phyloP scores from a whole-genome alignment of 208 protist genomes.

The Endotrypanum monterogeii region DNA sequence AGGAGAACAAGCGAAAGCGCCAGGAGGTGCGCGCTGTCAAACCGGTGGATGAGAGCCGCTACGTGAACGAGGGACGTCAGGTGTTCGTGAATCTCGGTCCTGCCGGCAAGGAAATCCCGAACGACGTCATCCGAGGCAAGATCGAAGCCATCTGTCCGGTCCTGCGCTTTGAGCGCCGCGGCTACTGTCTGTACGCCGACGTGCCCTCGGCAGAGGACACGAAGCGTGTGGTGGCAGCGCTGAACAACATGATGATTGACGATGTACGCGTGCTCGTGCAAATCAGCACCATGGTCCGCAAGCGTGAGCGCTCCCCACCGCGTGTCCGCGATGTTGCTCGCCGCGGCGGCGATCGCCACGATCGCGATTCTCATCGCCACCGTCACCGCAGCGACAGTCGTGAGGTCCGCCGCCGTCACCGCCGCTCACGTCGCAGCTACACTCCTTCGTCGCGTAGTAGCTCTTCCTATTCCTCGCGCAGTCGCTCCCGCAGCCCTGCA shows the following conservation, averaged over 20 bases:
- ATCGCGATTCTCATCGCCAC: not conserved
- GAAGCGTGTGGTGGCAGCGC: conserved; percentile 34
- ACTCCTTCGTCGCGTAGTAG: conserved; percentile 15
- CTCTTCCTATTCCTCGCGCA: conserved; percentile 17
- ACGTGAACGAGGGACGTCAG: conserved; percentile 16
- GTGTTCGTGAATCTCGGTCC: conserved; percentile 72
- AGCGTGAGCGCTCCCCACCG: conserved; percentile 23
- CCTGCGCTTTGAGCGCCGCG: conserved; percentile 48
- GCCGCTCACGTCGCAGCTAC: conserved; percentile 39
- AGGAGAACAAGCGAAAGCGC: conserved; percentile 23
- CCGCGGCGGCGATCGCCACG: conserved; percentile 6
- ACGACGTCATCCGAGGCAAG: conserved; percentile 33
- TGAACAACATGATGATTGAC: conserved; percentile 53
- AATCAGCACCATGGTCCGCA: conserved; percentile 39
- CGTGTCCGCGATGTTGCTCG: conserved; percentile 13
- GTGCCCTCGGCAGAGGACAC: conserved; percentile 36
- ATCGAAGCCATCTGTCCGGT: conserved; percentile 52
- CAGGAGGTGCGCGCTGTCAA: conserved; percentile 12
- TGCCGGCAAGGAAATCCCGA: conserved; percentile 32
- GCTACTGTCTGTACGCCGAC: conserved; percentile 65
- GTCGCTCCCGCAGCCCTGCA: conserved; percentile 20
- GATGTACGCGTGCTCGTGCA: conserved; percentile 60
- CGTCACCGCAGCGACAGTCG: conserved; percentile 29
- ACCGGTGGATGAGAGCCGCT: not conserved
- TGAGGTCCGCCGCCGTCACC: conserved; percentile 24